Base-by-base conservation (phyloP, 176 grass and related monocot genomes). In the maize (Zea mays) region DNA sequence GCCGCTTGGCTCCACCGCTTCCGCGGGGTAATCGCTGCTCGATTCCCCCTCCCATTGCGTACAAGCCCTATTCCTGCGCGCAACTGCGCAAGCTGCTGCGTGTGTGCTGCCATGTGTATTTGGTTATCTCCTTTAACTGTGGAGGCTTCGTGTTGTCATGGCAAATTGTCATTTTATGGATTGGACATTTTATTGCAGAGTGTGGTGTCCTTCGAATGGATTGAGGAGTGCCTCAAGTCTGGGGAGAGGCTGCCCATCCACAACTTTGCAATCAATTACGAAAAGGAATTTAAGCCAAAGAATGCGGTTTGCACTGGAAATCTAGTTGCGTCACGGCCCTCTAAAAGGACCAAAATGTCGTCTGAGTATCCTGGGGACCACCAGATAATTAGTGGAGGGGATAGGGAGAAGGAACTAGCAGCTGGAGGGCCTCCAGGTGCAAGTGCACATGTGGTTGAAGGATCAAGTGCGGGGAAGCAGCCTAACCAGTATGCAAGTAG, bases 171-270 rank as follows among this genome's bases (percentile, higher is more conserved):
- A 8, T 69, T 27, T 37, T 5, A n/a, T 72, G 42, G 3, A 38
- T 36, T 62, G 3, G 16, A 4, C 11, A 7, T 60, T 85, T 54
- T 13, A 1, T 66, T 77, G 33, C 84, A 98, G 95, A 80, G 80
- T 37, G 54, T 90, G 69, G 77, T 94, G 35, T 74, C 65, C 48
- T 90, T 88, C 0, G 65, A 94, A 17, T 98, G 95, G 95, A 33
- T 94, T 57, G 89, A 98, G 62, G 85, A 90, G 61, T 92, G 91
- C 83, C 83, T 98, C 52, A 88, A 86, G 63, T 76, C 90, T 0
- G 95, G 95, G 13, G 73, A 94, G 66, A 94, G 75, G 82, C 52
- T 92, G 52, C 69, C 89, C 0, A 89, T 90, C 54, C 63, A 86
- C 66, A 88, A 65, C 6, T 98, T 88, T 74, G 2, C 60, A 6